Evolutionary conservation across 2,329 filamentous ascomycete genomes (phyloP).

Genomic region (Botryotinia globosa): DNA sequence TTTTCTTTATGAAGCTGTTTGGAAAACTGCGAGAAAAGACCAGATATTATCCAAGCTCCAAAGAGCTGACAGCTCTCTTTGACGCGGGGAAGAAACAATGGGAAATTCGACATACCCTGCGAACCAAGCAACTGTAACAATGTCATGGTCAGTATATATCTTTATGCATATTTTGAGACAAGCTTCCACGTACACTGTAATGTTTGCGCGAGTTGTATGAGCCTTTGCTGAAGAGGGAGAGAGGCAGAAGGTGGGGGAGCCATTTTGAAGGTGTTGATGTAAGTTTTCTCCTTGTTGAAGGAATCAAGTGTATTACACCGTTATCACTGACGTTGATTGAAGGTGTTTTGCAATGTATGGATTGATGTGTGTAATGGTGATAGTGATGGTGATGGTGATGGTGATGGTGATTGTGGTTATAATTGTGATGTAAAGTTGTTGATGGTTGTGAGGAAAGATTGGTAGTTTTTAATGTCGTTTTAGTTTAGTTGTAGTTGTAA

Average conservation of each 20-base stretch:
- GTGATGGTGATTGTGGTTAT: neutral
- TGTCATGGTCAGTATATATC: constrained; percentile 28
- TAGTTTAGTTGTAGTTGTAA: neutral
- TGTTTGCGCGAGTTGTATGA: constrained; percentile 78
- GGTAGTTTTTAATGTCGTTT: neutral
- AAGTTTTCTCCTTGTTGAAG: neutral
- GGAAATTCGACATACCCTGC: constrained; percentile 61
- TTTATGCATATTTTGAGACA: constrained; percentile 21
- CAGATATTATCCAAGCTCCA: constrained; percentile 21
- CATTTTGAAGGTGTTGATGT: constrained; percentile 29
- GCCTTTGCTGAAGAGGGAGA: constrained; percentile 47
- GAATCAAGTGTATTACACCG: neutral
- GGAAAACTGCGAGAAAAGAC: neutral
- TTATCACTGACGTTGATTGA: neutral
- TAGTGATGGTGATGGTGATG: neutral
- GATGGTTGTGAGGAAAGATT: neutral
- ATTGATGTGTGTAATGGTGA: neutral
- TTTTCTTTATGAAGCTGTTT: neutral
- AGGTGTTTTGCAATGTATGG: neutral
- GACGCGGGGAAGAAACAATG: constrained; percentile 18
- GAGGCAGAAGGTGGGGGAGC: constrained; percentile 37
- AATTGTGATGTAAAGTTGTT: neutral
- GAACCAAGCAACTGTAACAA: constrained; percentile 68
- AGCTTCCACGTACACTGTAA: constrained; percentile 74
- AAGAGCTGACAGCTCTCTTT: constrained; percentile 19